Conservation (phyloP, 2,329 filamentous ascomycete genomes). For the Colletotrichum sp. region DNA sequence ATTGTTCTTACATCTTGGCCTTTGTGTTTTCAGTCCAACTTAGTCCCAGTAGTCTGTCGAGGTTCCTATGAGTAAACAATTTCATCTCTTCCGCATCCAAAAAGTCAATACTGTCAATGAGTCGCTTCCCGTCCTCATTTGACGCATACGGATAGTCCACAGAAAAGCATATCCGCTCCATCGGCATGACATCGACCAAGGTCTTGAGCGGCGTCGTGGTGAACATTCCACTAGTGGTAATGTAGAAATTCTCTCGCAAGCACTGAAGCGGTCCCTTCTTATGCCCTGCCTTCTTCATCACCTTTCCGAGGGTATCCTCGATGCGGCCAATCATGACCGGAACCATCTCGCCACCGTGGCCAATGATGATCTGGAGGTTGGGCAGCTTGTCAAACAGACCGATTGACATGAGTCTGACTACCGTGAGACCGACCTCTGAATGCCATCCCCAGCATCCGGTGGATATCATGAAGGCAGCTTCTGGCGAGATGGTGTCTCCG, state of each 20-base stretch:
- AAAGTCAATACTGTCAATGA: not conserved
- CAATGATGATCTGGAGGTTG: not conserved
- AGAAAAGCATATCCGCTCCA: not conserved
- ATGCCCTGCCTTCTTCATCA: not conserved
- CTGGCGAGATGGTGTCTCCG: not conserved
- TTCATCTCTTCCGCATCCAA: not conserved
- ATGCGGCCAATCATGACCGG: not conserved
- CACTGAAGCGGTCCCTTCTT: not conserved
- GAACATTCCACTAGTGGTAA: not conserved
- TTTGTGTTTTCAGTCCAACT: fast-evolving
- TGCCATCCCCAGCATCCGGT: not conserved
- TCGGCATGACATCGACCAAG: not conserved
- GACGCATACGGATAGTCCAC: not conserved
- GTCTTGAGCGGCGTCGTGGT: not conserved
- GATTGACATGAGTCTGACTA: not conserved
- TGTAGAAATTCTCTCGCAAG: not conserved
- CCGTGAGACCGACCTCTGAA: not conserved
- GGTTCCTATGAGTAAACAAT: not conserved
- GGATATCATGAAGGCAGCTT: not conserved
- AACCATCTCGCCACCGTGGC: not conserved
- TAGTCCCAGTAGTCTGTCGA: not conserved
- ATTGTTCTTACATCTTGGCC: not conserved
- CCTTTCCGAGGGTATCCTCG: not conserved
- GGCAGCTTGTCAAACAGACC: not conserved
- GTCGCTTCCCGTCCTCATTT: not conserved